phyloP scores from a whole-genome alignment of 1,284 basidiomycete genomes.

The Coniferiporia sulphurascens region DNA sequence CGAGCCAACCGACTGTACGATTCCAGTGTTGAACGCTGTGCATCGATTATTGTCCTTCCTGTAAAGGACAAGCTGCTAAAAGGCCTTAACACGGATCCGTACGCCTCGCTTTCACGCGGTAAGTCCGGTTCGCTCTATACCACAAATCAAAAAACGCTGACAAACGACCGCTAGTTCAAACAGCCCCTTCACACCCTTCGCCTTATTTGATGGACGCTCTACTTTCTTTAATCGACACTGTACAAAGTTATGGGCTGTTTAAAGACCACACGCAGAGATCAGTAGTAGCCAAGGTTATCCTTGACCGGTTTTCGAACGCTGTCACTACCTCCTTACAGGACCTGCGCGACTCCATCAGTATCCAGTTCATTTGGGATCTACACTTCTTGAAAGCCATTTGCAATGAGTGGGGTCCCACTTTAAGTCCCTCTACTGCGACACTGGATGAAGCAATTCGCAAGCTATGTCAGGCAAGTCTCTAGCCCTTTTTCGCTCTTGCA shows the following conservation, averaged over 20 bases:
- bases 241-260: constrained; percentile 14
- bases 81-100: background rate
- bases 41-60: background rate
- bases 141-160: background rate
- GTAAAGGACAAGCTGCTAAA: constrained; percentile 3
- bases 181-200: constrained; percentile 4
- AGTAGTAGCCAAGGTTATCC: constrained; percentile 1
- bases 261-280: constrained; percentile 1
- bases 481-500: background rate
- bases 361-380: constrained; percentile 10
- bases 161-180: background rate
- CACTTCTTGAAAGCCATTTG: constrained; percentile 11
- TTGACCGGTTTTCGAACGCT: constrained; percentile 1
- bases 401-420: constrained; percentile 8
- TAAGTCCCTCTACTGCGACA: background rate
- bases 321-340: background rate
- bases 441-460: constrained; percentile 4
- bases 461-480: background rate
- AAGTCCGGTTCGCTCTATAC: background rate
- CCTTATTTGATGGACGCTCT: constrained; percentile 8
- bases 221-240: constrained; percentile 11
- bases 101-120: background rate
- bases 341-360: background rate
- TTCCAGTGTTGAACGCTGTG: constrained; percentile 6
- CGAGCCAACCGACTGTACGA: constrained; percentile 6